These are phyloP conservation scores for Garcia nutans DNA, from an alignment of 345 rosid genomes.

Conservation along the genomic window DNA sequence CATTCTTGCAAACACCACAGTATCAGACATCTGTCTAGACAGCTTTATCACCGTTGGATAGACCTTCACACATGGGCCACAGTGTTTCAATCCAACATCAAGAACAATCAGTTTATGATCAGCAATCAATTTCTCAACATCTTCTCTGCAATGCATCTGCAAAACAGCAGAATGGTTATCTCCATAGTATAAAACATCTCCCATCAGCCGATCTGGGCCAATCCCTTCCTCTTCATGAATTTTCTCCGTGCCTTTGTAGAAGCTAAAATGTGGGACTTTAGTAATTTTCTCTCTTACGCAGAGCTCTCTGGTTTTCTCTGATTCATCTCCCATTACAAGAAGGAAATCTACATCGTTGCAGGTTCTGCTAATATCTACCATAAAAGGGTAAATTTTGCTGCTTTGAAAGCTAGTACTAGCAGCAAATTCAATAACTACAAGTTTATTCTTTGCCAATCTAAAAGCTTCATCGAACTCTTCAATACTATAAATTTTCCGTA, in stretches of 20 bases:
- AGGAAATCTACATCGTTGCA: slow-evolving; percentile 82
- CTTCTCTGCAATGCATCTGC: slow-evolving; percentile 69
- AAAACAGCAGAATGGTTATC: slow-evolving; percentile 81
- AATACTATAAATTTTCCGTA: slow-evolving; percentile 57
- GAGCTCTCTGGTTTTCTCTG: slow-evolving; percentile 66
- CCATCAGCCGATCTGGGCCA: slow-evolving; percentile 73
- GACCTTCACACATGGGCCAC: slow-evolving; percentile 95
- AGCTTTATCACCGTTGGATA: slow-evolving; percentile 82
- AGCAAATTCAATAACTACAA: slow-evolving; percentile 81
- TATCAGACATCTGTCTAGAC: slow-evolving; percentile 71
- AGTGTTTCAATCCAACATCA: slow-evolving; percentile 85
- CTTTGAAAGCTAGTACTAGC: slow-evolving; percentile 52
- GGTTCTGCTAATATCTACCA: slow-evolving; percentile 78
- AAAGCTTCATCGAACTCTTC: slow-evolving; percentile 80
- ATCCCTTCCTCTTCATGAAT: slow-evolving; percentile 92
- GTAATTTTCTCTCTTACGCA: slow-evolving; percentile 75
- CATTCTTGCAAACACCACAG: slow-evolving; percentile 82
- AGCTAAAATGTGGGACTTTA: slow-evolving; percentile 83
- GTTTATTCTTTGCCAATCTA: slow-evolving; percentile 53
- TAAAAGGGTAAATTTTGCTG: slow-evolving; percentile 71
- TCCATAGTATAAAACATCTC: slow-evolving; percentile 93
- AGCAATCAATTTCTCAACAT: slow-evolving; percentile 66
- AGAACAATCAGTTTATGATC: slow-evolving; percentile 78
- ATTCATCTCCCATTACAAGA: slow-evolving; percentile 84
- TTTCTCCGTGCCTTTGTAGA: slow-evolving; percentile 82